Evolutionary conservation across 2,329 filamentous ascomycete genomes (phyloP).

Genomic region (Ascochyta koolunga): DNA sequence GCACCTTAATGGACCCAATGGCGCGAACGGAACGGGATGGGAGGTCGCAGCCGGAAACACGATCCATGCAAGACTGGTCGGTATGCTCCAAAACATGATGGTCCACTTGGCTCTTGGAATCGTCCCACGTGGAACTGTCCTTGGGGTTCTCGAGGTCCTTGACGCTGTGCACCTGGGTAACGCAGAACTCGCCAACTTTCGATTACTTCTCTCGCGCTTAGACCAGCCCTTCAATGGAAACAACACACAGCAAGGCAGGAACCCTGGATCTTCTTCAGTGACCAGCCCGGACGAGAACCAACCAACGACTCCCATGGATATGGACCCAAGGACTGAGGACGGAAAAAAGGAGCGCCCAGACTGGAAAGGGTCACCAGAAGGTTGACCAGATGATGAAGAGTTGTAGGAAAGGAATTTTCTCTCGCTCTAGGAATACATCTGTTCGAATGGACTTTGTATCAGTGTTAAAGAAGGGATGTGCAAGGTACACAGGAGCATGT

Average conservation of each 20-base stretch:
- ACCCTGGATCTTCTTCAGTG: not conserved
- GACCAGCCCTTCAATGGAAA: not conserved
- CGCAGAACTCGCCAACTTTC: not conserved
- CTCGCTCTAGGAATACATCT: too few species aligned
- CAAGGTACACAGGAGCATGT: too few species aligned
- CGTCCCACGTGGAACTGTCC: not conserved
- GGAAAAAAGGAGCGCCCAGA: not conserved
- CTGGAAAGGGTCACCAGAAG: not conserved
- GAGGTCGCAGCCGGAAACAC: too few species aligned
- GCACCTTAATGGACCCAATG: too few species aligned
- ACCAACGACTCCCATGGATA: slow-evolving; percentile 1
- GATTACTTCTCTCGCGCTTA: not conserved
- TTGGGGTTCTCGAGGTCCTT: not conserved
- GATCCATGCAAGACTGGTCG: too few species aligned
- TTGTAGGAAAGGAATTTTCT: not conserved
- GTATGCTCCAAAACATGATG: too few species aligned
- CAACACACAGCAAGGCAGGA: not conserved
- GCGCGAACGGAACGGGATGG: too few species aligned
- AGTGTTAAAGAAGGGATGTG: too few species aligned
- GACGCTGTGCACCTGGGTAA: not conserved
- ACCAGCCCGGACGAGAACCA: not conserved
- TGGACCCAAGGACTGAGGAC: not conserved
- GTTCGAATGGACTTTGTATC: too few species aligned
- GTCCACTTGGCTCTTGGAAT: too few species aligned
- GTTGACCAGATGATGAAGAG: not conserved